Conservation (phyloP, 176 grass and related monocot genomes). For the Oryza longistaminata region DNA sequence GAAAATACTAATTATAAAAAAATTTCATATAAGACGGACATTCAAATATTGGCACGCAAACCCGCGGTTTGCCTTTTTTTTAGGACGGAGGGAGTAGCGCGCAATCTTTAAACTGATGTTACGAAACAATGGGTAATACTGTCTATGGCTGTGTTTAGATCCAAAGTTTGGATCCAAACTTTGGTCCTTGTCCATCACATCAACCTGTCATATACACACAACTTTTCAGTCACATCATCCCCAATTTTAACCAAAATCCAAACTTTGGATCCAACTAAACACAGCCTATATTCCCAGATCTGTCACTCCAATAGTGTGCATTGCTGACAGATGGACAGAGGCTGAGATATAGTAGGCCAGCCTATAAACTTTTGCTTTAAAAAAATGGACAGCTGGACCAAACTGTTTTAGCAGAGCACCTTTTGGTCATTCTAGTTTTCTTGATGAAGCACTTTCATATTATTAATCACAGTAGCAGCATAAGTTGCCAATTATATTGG, state of each 20-base stretch:
- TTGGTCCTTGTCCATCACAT: too few relatives aligned
- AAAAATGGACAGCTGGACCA: background rate
- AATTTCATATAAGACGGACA: too few relatives aligned
- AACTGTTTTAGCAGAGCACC: slow-evolving; percentile 12
- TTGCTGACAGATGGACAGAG: slow-evolving; percentile 2
- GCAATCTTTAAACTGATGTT: background rate
- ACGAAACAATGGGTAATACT: slow-evolving; percentile 4
- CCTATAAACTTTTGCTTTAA: slow-evolving; percentile 4
- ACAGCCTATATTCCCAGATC: background rate
- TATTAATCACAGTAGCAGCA: background rate
- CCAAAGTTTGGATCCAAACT: too few relatives aligned
- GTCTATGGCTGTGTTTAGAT: too few relatives aligned
- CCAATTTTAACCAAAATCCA: too few relatives aligned
- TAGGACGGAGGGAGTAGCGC: too few relatives aligned
- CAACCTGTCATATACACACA: too few relatives aligned
- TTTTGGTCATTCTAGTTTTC: slow-evolving; percentile 8
- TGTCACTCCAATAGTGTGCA: slow-evolving; percentile 7
- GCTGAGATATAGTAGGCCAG: background rate
- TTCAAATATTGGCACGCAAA: too few relatives aligned
- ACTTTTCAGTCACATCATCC: too few relatives aligned
- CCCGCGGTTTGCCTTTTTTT: too few relatives aligned
- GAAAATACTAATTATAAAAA: too few relatives aligned
- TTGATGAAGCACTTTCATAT: background rate
- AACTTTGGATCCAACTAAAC: too few relatives aligned
- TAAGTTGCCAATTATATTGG: background rate